Percentiles rank a stretch among this genome's conserved stretches.
Evolutionary conservation across 2,329 filamentous ascomycete species (phyloP).

Genomic region (Keithomyces neogunnii): DNA sequence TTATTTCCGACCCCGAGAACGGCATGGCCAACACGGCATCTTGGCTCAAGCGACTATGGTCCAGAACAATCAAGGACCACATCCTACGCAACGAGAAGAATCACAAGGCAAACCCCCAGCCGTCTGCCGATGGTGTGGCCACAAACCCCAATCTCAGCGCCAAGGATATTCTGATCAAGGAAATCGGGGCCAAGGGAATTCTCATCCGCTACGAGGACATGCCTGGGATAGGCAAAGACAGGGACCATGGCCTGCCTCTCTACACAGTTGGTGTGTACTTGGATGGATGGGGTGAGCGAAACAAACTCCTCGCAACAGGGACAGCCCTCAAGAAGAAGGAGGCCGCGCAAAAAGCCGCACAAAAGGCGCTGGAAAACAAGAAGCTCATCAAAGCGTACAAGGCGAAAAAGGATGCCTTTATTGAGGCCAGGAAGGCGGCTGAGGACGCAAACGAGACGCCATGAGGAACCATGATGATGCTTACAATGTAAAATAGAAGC

Average conservation of each 20-base stretch:
- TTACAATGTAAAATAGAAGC: conserved; percentile 2
- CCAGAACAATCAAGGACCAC: conserved; percentile 49
- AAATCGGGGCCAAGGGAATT: conserved; percentile 48
- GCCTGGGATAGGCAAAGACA: conserved; percentile 43
- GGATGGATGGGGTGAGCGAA: conserved; percentile 59
- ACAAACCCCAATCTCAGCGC: conserved; percentile 8
- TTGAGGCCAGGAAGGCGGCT: conserved; percentile 20
- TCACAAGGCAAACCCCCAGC: not conserved
- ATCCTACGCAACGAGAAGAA: conserved; percentile 27
- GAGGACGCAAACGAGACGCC: not conserved
- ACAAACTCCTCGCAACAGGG: conserved; percentile 54
- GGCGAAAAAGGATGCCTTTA: conserved; percentile 38
- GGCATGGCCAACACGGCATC: conserved; percentile 53
- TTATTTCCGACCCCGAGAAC: conserved; percentile 55
- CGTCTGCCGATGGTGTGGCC: not conserved
- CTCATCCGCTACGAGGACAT: conserved; percentile 54
- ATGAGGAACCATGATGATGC: conserved; percentile 1
- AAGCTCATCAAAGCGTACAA: conserved; percentile 47
- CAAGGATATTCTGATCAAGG: conserved; percentile 21
- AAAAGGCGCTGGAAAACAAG: conserved; percentile 55
- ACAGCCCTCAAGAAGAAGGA: conserved; percentile 60
- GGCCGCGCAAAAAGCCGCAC: conserved; percentile 59
- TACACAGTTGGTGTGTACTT: conserved; percentile 58
- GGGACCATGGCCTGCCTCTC: conserved; percentile 42
- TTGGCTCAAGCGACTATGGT: conserved; percentile 75